phyloP scores from a whole-genome alignment of 2,329 filamentous ascomycete genomes.

The Penicillium sp. region DNA sequence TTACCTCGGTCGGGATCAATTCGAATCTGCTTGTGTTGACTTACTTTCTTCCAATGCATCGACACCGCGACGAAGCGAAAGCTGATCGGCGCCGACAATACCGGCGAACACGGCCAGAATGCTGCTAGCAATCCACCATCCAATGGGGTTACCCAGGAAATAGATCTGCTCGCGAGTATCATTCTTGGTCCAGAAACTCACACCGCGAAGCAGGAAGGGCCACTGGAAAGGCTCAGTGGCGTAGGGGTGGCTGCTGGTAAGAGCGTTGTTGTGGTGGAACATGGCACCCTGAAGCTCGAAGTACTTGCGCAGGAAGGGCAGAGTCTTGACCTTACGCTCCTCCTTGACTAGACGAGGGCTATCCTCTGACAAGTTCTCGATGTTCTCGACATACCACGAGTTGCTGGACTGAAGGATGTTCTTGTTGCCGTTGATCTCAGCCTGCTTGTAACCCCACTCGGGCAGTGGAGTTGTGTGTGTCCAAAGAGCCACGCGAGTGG shows the following conservation, averaged over 20 bases:
- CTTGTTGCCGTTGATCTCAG: constrained; percentile 99
- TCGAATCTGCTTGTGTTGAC: constrained; percentile 43
- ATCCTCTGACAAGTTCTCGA: constrained; percentile 74
- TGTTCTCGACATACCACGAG: constrained; percentile 90
- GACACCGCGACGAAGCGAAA: constrained; percentile 87
- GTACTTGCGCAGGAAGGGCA: constrained; percentile 93
- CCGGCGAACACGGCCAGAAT: constrained; percentile 90
- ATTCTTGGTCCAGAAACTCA: constrained; percentile 99
- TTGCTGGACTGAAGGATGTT: constrained; percentile 87
- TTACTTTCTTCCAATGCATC: constrained; percentile 92
- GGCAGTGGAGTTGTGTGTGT: constrained; percentile 93
- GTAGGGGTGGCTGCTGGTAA: constrained; percentile 97
- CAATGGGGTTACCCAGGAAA: constrained; percentile 94
- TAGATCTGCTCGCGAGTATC: constrained; percentile 97
- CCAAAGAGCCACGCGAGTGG: constrained; percentile 98
- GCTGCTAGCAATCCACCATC: constrained; percentile 95
- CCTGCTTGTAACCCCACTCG: constrained; percentile 95
- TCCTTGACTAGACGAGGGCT: constrained; percentile 74
- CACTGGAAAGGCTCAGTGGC: constrained; percentile 93
- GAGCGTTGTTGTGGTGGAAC: constrained; percentile 99
- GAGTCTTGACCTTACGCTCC: constrained; percentile 73
- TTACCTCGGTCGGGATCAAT: not conserved
- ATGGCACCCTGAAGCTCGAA: constrained; percentile 95
- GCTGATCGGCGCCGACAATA: constrained; percentile 87
- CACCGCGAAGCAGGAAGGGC: constrained; percentile 95